A percentile compares a stretch with the other conserved stretches of the same genome.
These are phyloP conservation scores for Aurantiochytrium sp. DNA, from an alignment of 108 stramenopile species.

Conservation along the genomic window DNA sequence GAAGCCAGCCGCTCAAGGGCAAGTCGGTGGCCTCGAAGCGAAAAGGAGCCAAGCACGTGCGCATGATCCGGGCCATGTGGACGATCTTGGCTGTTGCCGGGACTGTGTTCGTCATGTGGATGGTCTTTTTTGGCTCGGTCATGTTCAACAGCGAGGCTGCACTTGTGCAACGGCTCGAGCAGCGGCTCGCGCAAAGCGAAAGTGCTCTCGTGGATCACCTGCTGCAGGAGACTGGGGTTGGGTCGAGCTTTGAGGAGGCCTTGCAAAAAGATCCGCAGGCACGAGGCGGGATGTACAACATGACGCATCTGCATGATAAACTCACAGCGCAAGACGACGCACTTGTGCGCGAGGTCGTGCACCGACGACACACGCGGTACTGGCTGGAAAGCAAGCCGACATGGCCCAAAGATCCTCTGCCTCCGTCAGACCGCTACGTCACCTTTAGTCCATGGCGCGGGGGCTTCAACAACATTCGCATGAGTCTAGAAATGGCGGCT, in stretches of 20 bases:
- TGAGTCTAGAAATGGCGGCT: slow-evolving; percentile 16
- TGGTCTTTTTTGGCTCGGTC: not conserved
- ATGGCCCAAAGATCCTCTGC: not conserved
- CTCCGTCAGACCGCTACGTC: not conserved
- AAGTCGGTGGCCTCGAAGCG: not conserved
- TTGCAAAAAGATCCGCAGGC: not conserved
- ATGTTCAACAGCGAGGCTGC: not conserved
- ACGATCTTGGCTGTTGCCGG: not conserved
- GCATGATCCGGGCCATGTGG: not conserved
- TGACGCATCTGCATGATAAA: not conserved
- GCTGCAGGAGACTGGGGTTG: not conserved
- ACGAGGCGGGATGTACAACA: not conserved
- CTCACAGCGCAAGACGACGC: not conserved
- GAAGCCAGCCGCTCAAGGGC: not conserved
- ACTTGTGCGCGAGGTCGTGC: not conserved
- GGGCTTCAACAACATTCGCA: slow-evolving; percentile 2
- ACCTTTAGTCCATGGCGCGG: slow-evolving; percentile 18
- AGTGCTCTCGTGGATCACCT: not conserved
- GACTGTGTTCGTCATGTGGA: not conserved
- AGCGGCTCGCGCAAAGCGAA: not conserved
- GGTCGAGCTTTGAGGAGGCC: not conserved
- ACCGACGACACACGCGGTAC: not conserved
- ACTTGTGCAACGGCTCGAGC: not conserved
- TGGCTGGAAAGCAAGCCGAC: not conserved
- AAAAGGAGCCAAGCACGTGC: not conserved